Percentiles rank a stretch among this genome's conserved stretches.
Evolutionary conservation across 139 green algal genomes (phyloP).

Genomic region (Coccomyxa sp.): DNA sequence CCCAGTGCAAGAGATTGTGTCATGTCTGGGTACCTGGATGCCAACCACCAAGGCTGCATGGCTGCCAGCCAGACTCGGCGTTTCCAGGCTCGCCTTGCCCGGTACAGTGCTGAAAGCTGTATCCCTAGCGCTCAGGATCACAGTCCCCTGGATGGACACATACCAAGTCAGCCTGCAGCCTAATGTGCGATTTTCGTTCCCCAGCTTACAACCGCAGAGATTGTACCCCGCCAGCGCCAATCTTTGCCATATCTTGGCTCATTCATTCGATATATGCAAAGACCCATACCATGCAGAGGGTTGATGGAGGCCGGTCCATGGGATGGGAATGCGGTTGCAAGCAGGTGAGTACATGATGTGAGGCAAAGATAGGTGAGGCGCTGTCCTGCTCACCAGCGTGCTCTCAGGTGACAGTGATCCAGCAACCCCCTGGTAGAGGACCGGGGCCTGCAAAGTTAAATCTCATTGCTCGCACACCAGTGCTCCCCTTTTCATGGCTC

Average conservation of each 20-base stretch:
- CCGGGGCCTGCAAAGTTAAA: slow-evolving; percentile 24
- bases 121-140: background rate
- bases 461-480: slow-evolving; percentile 37
- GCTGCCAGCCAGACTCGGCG: slow-evolving; percentile 14
- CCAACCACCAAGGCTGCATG: slow-evolving; percentile 30
- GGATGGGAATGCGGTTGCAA: background rate
- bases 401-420: slow-evolving; percentile 47
- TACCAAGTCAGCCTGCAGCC: too few species aligned
- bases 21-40: slow-evolving; percentile 12
- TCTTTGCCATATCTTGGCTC: background rate
- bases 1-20: slow-evolving; percentile 1
- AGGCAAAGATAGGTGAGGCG: background rate
- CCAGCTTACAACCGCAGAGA: too few species aligned
- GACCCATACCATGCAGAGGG: background rate
- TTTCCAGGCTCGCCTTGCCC: slow-evolving; percentile 15
- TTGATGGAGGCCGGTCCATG: slow-evolving; percentile 7
- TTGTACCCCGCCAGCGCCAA: too few species aligned
- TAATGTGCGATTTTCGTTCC: too few species aligned
- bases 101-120: slow-evolving; percentile 13
- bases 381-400: slow-evolving; percentile 51
- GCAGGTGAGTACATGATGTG: background rate
- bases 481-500: background rate
- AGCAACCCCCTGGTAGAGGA: slow-evolving; percentile 65
- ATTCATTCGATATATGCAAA: background rate
- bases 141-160: background rate